A percentile compares a stretch with the other conserved stretches of the same genome.
phyloP scores from a whole-genome alignment of 345 rosid genomes.

The Eucalyptus rudis region DNA sequence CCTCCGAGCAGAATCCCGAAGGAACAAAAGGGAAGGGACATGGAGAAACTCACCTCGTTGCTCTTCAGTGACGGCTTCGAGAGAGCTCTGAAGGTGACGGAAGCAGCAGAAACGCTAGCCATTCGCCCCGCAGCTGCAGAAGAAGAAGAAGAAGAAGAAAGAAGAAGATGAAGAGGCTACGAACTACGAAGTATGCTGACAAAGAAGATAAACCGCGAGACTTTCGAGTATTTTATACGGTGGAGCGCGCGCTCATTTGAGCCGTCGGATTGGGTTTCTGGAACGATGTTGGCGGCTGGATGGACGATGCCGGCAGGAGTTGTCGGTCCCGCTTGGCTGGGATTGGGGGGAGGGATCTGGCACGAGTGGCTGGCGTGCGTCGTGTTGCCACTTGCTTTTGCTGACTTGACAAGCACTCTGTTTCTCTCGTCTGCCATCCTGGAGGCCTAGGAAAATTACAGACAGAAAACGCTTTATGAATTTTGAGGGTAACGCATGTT shows the following conservation, averaged over 20 bases:
- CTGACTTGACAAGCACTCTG: not conserved
- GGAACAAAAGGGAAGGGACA: not conserved
- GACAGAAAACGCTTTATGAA: not conserved
- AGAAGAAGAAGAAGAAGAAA: not conserved
- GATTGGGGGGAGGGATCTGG: not conserved
- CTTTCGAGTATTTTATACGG: not conserved
- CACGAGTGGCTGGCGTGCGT: not conserved
- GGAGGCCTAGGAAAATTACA: not conserved
- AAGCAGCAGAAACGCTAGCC: conserved; percentile 10
- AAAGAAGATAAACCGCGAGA: not conserved
- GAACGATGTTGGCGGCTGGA: not conserved
- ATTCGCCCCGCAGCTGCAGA: not conserved
- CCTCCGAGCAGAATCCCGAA: not conserved
- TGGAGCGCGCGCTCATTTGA: not conserved
- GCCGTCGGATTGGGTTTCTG: not conserved
- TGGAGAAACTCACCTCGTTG: not conserved
- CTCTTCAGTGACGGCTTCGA: conserved; percentile 1
- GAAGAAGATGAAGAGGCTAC: not conserved
- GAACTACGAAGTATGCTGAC: not conserved
- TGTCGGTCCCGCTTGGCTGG: not conserved
- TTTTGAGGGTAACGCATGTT: not conserved
- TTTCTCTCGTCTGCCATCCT: not conserved
- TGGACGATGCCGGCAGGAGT: not conserved
- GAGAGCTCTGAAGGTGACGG: not conserved
- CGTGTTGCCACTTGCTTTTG: not conserved